Evolutionary conservation across 208 protist species (phyloP), one percentile per base, ranked within the genome.

Genomic region (Jaenimonas drosophilae): DNA sequence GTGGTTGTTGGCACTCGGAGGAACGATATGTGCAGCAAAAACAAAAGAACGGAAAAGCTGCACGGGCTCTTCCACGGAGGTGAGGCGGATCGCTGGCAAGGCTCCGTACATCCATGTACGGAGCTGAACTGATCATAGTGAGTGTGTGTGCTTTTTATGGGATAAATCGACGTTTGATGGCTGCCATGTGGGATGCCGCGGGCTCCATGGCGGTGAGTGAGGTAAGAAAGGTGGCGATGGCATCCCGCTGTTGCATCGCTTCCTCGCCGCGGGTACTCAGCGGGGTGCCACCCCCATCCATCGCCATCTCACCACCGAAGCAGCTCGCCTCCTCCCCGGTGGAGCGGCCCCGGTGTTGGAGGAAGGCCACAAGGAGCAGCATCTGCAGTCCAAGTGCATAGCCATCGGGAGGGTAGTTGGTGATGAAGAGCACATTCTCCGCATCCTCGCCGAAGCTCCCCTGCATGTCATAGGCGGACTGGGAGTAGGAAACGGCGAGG

Each of bases 401-500:
- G 14, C 52, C 58, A 19, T 66, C 53, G 1, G 65, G 44, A 0
- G n/a, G 37, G 37, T 55, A 34, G 17, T n/a, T 12, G 44, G 41
- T 1, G 42, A 21, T 14, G n/a, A 38, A 37, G 7, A 59, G 47
- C 3, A 59, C 5, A n/a, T 39, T 29, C 31, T 54, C 38, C 1
- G 11, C 0, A 29, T 64, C 56, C 3, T 2, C 37, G 31, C 56
- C 63, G 16, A 73, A 67, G 32, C 49, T 67, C 19, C 53, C 65
- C 34, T 73, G 65, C 17, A 73, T 37, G n/a, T 73, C 54, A 24
- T 46, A 57, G 32, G 59, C 64, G 17, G 54, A 46, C 1, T 54
- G 47, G 14, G 65, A 36, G 16, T 63, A 58, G 14, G 43, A 45
- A 17, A 62, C 39, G 17, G 58, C 65, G 4, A 67, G 49, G 0